A percentile compares a stretch with the other conserved stretches of the same genome.
These are phyloP conservation scores for Afroboletus lepidellus DNA, from an alignment of 1,284 basidiomycete genomes.

Conservation along the genomic window DNA sequence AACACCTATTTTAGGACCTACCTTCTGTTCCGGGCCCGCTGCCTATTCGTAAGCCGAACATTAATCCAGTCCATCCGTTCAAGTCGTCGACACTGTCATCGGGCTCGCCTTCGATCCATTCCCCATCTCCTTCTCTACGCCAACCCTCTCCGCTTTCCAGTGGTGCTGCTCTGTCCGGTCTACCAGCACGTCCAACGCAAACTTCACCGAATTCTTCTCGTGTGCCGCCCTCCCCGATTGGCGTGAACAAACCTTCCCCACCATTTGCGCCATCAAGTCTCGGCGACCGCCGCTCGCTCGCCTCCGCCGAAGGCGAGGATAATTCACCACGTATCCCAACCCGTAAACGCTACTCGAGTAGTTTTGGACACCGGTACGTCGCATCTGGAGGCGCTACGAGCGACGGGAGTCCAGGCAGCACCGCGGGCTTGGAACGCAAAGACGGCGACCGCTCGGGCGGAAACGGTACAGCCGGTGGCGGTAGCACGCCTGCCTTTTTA, in stretches of 20 bases:
- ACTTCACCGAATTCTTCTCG: conserved; percentile 43
- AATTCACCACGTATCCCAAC: conserved; percentile 29
- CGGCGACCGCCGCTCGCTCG: conserved; percentile 41
- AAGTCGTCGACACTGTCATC: conserved; percentile 67
- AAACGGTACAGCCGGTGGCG: conserved; percentile 5
- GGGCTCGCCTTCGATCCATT: conserved; percentile 49
- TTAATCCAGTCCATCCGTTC: conserved; percentile 61
- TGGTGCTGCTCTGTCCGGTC: conserved; percentile 22
- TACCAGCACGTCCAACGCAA: conserved; percentile 37
- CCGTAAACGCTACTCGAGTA: conserved; percentile 66
- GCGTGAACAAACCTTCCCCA: conserved; percentile 42
- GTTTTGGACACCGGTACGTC: conserved; percentile 67
- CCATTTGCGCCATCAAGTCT: conserved; percentile 49
- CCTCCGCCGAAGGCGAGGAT: conserved; percentile 36
- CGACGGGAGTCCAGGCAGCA: conserved; percentile 38
- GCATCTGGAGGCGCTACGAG: conserved; percentile 41
- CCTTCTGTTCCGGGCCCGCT: conserved; percentile 45
- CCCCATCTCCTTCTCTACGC: conserved; percentile 46
- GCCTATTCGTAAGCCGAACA: conserved; percentile 52
- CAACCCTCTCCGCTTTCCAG: conserved; percentile 43
- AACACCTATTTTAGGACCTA: conserved; percentile 25
- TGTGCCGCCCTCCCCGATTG: conserved; percentile 45
- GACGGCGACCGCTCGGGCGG: conserved; percentile 19
- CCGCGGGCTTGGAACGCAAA: conserved; percentile 23
- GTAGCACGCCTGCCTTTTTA: conserved; percentile 39